Percentiles rank a stretch among this genome's conserved stretches.
phyloP scores from a whole-genome alignment of 306 rosid genomes.

The Alnus rubra region DNA sequence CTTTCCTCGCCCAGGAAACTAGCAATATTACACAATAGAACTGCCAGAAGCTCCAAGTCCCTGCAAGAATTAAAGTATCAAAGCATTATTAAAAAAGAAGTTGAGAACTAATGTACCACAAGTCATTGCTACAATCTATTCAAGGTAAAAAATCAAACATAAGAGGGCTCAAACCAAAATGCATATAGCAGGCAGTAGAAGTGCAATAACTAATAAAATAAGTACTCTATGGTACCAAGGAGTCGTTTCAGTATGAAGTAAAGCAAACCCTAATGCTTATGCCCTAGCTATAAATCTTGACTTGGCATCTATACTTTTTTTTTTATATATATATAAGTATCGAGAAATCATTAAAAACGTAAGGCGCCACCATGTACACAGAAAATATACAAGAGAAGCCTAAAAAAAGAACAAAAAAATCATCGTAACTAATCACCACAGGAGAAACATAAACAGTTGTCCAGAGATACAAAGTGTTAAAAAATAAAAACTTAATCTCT shows the following conservation, averaged over 20 bases:
- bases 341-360: too few relatives aligned
- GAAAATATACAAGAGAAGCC: too few relatives aligned
- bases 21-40: constrained; percentile 71
- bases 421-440: too few relatives aligned
- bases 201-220: constrained; percentile 20
- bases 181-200: constrained; percentile 24
- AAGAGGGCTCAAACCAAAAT: constrained; percentile 20
- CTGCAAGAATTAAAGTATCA: constrained; percentile 40
- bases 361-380: too few relatives aligned
- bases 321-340: too few relatives aligned
- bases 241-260: constrained; percentile 9
- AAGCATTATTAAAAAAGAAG: constrained; percentile 17
- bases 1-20: constrained; percentile 64
- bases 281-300: background rate
- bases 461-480: too few relatives aligned
- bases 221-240: background rate
- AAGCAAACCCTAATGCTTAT: constrained; percentile 17
- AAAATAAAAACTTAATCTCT: too few relatives aligned
- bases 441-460: too few relatives aligned
- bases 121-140: background rate
- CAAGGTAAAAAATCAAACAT: background rate
- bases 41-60: constrained; percentile 81
- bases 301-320: background rate
- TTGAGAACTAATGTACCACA: constrained; percentile 4
- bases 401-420: too few relatives aligned